Evolutionary conservation across 257 asterid species (phyloP).

Genomic region (Nicotiana attenuata): DNA sequence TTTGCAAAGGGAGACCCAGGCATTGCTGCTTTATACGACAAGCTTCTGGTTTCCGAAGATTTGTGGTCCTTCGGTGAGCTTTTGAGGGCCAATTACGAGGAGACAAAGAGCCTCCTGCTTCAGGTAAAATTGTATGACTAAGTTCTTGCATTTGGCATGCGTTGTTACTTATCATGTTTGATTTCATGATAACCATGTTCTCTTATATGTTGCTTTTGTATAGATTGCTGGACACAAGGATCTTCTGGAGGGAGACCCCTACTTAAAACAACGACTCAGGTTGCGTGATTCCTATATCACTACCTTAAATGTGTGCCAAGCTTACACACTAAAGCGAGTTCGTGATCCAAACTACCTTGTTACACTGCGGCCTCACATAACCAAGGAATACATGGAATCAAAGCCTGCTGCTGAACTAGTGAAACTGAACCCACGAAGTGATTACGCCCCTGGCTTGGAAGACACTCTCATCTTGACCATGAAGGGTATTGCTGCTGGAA

Average conservation of each 20-base stretch:
- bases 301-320: constrained; percentile 39
- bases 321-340: constrained; percentile 40
- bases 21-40: constrained; percentile 43
- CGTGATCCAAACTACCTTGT: constrained; percentile 39
- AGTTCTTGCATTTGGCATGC: background rate
- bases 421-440: constrained; percentile 38
- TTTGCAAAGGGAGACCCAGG: constrained; percentile 54
- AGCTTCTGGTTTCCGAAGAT: constrained; percentile 46
- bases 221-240: constrained; percentile 53
- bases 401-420: constrained; percentile 34
- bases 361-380: constrained; percentile 37
- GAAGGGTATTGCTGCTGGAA: constrained; percentile 58
- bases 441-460: constrained; percentile 51
- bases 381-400: constrained; percentile 35
- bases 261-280: constrained; percentile 39
- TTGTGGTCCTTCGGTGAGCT: constrained; percentile 36
- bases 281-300: constrained; percentile 48
- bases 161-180: background rate
- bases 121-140: constrained; percentile 21
- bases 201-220: background rate
- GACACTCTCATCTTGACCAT: constrained; percentile 53
- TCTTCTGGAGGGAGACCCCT: constrained; percentile 45
- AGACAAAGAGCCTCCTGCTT: constrained; percentile 36
- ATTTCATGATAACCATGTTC: background rate
- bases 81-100: constrained; percentile 36